Conservation (phyloP, 352 stramenopile genomes). For the Phytophthora lateralis region DNA sequence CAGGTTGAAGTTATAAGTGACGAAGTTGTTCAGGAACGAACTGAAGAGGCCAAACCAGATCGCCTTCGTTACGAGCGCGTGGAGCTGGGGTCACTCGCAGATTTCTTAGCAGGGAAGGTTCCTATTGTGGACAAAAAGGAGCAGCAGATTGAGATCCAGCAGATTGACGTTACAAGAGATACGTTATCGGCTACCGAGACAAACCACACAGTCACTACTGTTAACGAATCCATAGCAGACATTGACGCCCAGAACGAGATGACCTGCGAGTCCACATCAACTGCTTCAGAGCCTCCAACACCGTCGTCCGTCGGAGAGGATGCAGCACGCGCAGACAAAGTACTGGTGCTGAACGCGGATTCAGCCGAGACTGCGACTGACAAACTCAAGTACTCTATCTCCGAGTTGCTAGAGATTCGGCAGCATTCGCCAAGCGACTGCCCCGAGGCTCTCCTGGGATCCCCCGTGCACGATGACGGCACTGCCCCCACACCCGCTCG, state of each 20-base stretch:
- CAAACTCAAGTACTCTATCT: constrained; percentile 32
- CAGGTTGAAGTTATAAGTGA: not conserved
- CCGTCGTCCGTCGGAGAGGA: constrained; percentile 2
- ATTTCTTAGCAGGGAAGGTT: constrained; percentile 27
- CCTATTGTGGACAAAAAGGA: constrained; percentile 4
- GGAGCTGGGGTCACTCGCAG: constrained; percentile 38
- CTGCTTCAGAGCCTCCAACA: not conserved
- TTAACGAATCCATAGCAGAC: not conserved
- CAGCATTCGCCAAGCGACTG: constrained; percentile 26
- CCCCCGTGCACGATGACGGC: constrained; percentile 33
- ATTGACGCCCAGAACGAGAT: not conserved
- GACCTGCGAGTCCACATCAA: not conserved
- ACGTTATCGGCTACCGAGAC: not conserved
- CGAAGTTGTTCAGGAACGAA: not conserved
- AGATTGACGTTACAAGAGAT: not conserved
- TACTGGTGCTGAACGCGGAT: constrained; percentile 7
- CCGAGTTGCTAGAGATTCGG: constrained; percentile 26
- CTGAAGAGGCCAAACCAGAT: constrained; percentile 3
- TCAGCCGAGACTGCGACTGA: not conserved
- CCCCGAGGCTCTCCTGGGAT: constrained; percentile 23
- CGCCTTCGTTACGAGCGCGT: constrained; percentile 32
- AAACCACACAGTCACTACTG: not conserved
- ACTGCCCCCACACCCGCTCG: not conserved
- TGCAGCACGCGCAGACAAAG: constrained; percentile 7
- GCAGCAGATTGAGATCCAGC: constrained; percentile 8